Evolutionary conservation across 2,329 filamentous ascomycete genomes (phyloP).

Genomic region (Verticillium tricorpus): DNA sequence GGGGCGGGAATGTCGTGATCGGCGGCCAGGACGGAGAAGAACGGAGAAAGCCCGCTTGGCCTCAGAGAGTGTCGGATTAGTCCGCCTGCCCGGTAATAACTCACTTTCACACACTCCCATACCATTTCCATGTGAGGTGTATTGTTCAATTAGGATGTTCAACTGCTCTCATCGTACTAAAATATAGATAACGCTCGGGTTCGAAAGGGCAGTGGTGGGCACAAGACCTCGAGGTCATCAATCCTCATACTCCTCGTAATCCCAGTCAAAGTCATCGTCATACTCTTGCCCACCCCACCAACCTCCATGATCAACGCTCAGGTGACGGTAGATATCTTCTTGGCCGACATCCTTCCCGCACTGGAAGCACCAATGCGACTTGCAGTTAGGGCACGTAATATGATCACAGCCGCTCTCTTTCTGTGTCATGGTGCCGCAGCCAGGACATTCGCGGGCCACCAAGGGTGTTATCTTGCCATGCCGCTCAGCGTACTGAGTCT

Average conservation of each 20-base stretch:
- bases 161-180: no score
- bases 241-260: no score
- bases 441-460: conserved; percentile 26
- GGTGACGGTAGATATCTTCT: conserved; percentile 30
- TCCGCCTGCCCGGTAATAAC: not conserved
- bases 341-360: conserved; percentile 24
- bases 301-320: conserved; percentile 27
- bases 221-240: no score
- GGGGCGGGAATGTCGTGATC: not conserved
- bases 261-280: not conserved
- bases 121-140: no score
- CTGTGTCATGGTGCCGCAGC: conserved; percentile 29
- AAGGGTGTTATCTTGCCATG: conserved; percentile 3
- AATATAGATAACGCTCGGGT: no score
- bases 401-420: conserved; percentile 34
- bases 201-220: no score
- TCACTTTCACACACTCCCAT: no score
- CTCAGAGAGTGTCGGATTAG: not conserved
- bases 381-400: conserved; percentile 25
- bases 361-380: conserved; percentile 34
- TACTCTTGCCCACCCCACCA: not conserved
- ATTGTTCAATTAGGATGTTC: no score
- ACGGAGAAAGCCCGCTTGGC: not conserved
- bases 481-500: conserved; percentile 4
- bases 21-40: not conserved